These are phyloP conservation scores for Claviceps pusilla DNA, from an alignment of 2,329 filamentous ascomycete genomes.

Conservation along the genomic window DNA sequence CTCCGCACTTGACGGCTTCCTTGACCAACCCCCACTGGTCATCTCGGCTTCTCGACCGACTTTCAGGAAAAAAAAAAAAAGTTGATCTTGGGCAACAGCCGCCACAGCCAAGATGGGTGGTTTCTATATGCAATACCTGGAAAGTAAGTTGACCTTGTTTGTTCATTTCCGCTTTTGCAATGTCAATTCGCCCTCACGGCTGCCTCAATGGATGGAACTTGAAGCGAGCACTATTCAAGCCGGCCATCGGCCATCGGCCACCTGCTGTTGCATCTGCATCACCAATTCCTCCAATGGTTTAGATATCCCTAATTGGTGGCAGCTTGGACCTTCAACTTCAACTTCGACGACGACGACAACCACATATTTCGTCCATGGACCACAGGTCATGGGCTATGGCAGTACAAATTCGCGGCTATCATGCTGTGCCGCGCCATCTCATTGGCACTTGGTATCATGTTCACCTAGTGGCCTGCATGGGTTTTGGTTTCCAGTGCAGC, in stretches of 20 bases:
- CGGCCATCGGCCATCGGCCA: too few species aligned
- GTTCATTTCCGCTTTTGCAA: background rate
- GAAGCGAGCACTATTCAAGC: too few species aligned
- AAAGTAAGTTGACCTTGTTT: constrained; percentile 43
- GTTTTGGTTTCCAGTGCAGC: background rate
- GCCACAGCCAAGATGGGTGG: constrained; percentile 37
- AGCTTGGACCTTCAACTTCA: background rate
- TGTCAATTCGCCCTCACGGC: background rate
- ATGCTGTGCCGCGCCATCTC: background rate
- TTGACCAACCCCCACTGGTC: too few species aligned
- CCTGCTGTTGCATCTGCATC: background rate
- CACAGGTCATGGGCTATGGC: too few species aligned
- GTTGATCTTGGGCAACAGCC: background rate
- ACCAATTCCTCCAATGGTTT: background rate
- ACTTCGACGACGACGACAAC: background rate
- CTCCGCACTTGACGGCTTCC: too few species aligned
- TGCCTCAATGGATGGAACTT: background rate
- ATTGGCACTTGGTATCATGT: background rate
- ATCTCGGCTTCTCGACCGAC: background rate
- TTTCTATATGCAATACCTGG: constrained; percentile 59
- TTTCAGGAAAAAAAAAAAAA: background rate
- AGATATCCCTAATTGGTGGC: background rate
- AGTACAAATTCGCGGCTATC: background rate
- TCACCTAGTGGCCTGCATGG: background rate
- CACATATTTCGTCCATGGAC: background rate